Evolutionary conservation across 495 filamentous ascomycete species (phyloP).

Genomic region (Jackrogersella multiformis): DNA sequence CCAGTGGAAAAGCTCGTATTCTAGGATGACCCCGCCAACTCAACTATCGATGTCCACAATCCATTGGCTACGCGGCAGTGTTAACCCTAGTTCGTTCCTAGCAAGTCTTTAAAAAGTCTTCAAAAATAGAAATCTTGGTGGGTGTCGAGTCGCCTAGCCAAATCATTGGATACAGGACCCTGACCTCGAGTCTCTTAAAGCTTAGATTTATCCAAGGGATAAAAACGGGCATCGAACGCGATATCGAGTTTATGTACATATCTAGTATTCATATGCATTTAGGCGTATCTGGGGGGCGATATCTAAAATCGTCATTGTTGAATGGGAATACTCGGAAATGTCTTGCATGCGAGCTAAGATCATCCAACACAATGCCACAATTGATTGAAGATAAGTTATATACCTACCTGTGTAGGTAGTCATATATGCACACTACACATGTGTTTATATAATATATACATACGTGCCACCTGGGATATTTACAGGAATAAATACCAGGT

Average conservation of each 20-base stretch:
- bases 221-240: slow-evolving; percentile 13
- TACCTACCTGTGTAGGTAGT: neutral
- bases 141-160: neutral
- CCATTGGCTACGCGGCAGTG: slow-evolving; percentile 18
- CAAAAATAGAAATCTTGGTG: slow-evolving; percentile 40
- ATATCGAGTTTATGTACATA: neutral
- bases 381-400: slow-evolving; percentile 1
- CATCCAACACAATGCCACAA: neutral
- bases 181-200: slow-evolving; percentile 24
- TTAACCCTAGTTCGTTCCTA: slow-evolving; percentile 5
- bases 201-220: slow-evolving; percentile 7
- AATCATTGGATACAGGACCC: slow-evolving; percentile 17
- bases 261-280: neutral
- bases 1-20: slow-evolving; percentile 36
- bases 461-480: too few relatives aligned
- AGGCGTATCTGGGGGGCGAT: neutral
- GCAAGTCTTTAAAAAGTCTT: slow-evolving; percentile 17
- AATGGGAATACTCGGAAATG: neutral
- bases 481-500: too few relatives aligned
- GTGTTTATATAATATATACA: neutral
- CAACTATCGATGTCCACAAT: neutral
- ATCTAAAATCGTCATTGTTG: neutral
- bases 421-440: neutral
- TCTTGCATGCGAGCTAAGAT: slow-evolving; percentile 1
- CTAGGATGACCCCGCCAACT: slow-evolving; percentile 35